phyloP scores from a whole-genome alignment of 805 yeast species.

The Barnettozyma pratensis region DNA sequence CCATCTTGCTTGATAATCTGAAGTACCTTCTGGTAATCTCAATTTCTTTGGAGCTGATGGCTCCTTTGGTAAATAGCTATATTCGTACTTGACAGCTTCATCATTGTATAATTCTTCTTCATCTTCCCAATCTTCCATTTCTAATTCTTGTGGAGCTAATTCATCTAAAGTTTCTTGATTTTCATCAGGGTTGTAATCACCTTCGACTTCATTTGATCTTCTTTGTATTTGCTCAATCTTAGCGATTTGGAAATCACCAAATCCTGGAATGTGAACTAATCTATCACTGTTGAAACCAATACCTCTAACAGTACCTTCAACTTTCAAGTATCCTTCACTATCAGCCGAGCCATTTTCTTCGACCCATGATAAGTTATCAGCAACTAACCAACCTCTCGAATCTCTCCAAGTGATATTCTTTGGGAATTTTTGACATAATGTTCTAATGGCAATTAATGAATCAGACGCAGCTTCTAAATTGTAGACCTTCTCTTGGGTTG shows the following conservation, averaged over 20 bases:
- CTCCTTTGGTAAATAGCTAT: constrained; percentile 33
- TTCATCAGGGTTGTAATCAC: constrained; percentile 30
- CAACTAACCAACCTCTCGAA: constrained; percentile 79
- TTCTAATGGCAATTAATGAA: constrained; percentile 65
- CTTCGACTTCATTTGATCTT: constrained; percentile 17
- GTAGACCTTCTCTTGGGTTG: constrained; percentile 73
- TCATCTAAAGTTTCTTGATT: constrained; percentile 56
- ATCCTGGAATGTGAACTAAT: constrained; percentile 79
- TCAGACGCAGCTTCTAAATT: constrained; percentile 67
- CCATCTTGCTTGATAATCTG: constrained; percentile 81
- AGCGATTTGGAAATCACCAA: constrained; percentile 81
- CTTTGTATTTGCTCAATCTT: constrained; percentile 50
- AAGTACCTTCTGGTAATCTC: constrained; percentile 68
- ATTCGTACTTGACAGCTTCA: constrained; percentile 32
- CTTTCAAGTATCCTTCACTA: constrained; percentile 41
- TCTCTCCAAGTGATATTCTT: constrained; percentile 89
- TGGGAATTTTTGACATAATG: constrained; percentile 81
- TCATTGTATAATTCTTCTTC: constrained; percentile 29
- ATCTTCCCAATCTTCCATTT: constrained; percentile 39
- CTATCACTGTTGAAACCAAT: constrained; percentile 73
- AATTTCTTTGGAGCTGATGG: constrained; percentile 29
- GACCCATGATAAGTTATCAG: constrained; percentile 52
- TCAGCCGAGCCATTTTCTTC: constrained; percentile 16
- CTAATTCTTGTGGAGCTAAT: constrained; percentile 49
- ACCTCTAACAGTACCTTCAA: constrained; percentile 87